Evolutionary conservation across 106 monocot genomes (phyloP).

Genomic region (Narthecium ossifragum): DNA sequence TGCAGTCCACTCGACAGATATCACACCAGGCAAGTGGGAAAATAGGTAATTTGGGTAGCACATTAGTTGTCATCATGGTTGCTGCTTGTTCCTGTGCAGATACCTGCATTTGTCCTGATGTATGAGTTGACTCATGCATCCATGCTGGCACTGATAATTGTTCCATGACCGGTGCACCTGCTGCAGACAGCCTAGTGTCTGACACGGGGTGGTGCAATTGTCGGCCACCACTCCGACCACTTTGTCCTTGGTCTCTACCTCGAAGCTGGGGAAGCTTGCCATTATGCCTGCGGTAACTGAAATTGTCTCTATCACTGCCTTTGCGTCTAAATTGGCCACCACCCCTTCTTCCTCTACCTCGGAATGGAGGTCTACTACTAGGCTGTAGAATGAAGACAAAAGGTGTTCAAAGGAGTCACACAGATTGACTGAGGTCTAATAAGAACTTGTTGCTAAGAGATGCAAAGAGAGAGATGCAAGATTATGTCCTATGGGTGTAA

Average conservation of each 20-base stretch:
- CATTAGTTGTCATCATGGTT: neutral
- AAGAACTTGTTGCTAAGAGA: too few relatives aligned
- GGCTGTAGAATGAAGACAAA: slow-evolving; percentile 10
- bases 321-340: slow-evolving; percentile 1
- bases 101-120: neutral
- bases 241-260: slow-evolving; percentile 14
- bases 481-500: too few relatives aligned
- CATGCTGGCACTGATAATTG: neutral
- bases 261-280: slow-evolving; percentile 12
- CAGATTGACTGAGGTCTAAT: too few relatives aligned
- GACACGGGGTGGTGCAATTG: neutral
- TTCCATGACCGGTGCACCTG: slow-evolving; percentile 2
- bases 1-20: slow-evolving; percentile 71
- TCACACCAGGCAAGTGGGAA: slow-evolving; percentile 60
- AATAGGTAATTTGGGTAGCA: slow-evolving; percentile 3
- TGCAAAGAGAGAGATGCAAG: too few relatives aligned
- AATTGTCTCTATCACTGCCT: slow-evolving; percentile 8
- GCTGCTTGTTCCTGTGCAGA: slow-evolving; percentile 2
- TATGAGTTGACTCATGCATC: neutral
- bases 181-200: neutral
- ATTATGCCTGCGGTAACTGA: neutral
- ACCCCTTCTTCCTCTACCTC: slow-evolving; percentile 10
- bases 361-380: slow-evolving; percentile 1
- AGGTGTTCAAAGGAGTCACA: too few relatives aligned
- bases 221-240: slow-evolving; percentile 28